These are phyloP conservation scores for Suhomyces taliae DNA, from an alignment of 1,139 yeast genomes.

Conservation along the genomic window DNA sequence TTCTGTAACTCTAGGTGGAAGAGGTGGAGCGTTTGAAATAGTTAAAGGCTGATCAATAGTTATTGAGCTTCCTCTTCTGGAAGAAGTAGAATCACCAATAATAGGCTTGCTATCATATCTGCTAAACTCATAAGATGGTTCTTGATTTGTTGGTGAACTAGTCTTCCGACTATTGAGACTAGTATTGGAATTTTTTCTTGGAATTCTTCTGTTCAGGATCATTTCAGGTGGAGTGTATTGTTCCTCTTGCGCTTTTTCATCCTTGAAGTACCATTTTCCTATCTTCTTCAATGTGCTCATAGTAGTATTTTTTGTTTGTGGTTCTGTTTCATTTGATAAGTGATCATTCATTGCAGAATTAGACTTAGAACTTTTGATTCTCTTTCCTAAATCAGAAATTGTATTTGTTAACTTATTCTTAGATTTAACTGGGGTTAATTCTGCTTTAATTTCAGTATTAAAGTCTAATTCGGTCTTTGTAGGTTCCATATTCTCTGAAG, in stretches of 20 bases:
- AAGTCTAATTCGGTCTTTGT: too few species aligned
- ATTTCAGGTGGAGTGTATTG: slow-evolving; percentile 60
- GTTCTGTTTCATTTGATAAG: neutral
- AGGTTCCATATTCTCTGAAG: slow-evolving; percentile 1
- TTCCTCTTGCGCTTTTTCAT: slow-evolving; percentile 30
- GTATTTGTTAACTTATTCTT: slow-evolving; percentile 24
- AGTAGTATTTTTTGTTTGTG: slow-evolving; percentile 9
- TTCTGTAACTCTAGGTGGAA: slow-evolving; percentile 4
- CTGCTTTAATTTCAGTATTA: neutral
- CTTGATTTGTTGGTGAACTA: slow-evolving; percentile 3
- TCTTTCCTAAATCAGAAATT: slow-evolving; percentile 36
- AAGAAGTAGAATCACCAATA: neutral
- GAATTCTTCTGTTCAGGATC: slow-evolving; percentile 56
- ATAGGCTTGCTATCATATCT: neutral
- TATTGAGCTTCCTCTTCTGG: neutral
- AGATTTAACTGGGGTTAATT: slow-evolving; percentile 1
- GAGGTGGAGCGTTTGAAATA: slow-evolving; percentile 1
- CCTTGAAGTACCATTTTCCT: slow-evolving; percentile 70
- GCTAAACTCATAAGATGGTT: slow-evolving; percentile 18
- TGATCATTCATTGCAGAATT: neutral
- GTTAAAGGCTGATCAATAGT: neutral
- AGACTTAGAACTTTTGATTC: slow-evolving; percentile 17
- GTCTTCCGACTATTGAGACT: slow-evolving; percentile 1
- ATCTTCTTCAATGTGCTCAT: slow-evolving; percentile 53
- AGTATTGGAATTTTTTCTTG: slow-evolving; percentile 22